These are phyloP conservation scores for Botrytis tulipae DNA, from an alignment of 2,329 filamentous ascomycete genomes.

Conservation along the genomic window DNA sequence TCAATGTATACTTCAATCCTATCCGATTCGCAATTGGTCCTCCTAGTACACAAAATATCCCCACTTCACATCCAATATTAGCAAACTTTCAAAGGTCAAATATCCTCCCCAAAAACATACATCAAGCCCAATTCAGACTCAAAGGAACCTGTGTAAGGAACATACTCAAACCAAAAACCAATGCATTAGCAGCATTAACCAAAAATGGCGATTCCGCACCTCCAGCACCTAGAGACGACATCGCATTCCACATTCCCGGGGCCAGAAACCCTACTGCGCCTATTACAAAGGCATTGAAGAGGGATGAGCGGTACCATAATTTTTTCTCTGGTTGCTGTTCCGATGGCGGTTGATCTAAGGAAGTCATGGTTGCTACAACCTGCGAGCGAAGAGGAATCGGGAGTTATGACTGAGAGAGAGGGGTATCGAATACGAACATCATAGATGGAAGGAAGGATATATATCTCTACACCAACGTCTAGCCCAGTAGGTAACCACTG, in stretches of 20 bases:
- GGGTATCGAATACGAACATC: neutral
- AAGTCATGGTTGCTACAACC: neutral
- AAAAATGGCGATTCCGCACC: slow-evolving; percentile 48
- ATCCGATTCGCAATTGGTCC: slow-evolving; percentile 9
- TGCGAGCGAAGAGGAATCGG: neutral
- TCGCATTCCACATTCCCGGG: slow-evolving; percentile 45
- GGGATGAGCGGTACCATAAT: slow-evolving; percentile 28
- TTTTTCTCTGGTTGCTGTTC: neutral
- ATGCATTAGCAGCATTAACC: slow-evolving; percentile 47
- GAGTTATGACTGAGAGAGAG: neutral
- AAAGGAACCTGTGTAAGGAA: slow-evolving; percentile 22
- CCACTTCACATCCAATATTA: slow-evolving; percentile 40
- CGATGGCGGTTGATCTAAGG: neutral
- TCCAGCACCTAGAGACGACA: slow-evolving; percentile 44
- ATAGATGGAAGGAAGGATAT: neutral
- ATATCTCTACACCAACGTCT: neutral
- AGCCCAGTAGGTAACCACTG: neutral
- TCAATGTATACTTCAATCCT: slow-evolving; percentile 1
- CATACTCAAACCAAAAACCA: slow-evolving; percentile 45
- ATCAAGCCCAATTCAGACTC: neutral
- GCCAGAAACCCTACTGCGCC: slow-evolving; percentile 43
- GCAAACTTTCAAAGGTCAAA: slow-evolving; percentile 2
- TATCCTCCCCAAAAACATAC: neutral
- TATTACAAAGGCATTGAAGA: slow-evolving; percentile 45
- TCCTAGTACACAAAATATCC: slow-evolving; percentile 26